Evolutionary conservation across 1,139 yeast genomes (phyloP), one percentile per base, ranked within the genome.

Genomic region (Protomyces inundatus): DNA sequence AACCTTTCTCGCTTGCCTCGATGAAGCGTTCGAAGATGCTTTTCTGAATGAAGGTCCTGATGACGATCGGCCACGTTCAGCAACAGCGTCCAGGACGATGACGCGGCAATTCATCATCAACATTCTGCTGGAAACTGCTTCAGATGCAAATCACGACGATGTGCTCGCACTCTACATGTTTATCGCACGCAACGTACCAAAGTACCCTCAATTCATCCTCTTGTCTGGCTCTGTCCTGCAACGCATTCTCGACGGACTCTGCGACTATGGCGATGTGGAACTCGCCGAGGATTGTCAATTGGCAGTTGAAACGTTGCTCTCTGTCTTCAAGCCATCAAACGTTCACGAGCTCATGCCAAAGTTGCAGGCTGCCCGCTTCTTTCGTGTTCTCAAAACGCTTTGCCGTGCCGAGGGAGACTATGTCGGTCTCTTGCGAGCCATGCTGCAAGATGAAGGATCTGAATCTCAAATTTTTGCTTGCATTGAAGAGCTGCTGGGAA

Each of bases 21-120:
- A 88, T 71, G 95, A 88, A 71, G 88, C 86, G 37, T 86, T 89
- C 72, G 96, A 89, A 71, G 93, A 88, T 70, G 76, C 86, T 0
- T 77, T 80, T 54, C 72, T 89, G 63, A 88, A 89, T 70, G 62
- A 55, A 39, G 65, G 50, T 36, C 62, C 55, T 59, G 75, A 72
- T n/a, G 69, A 69, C n/a, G 71, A 64, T 30, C 67, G 65, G 50
- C 12, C 36, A n/a, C n/a, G 54, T 6, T 42, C 48, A 6, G 34
- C 52, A 30, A 9, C 36, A 16, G n/a, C 72, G 71, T 66, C 76
- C 74, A 2, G 64, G 71, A 33, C 74, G 3, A 74, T 84, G 16
- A 83, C 77, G 62, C 77, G 95, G 23, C 95, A 87, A 72, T 82
- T 83, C 67, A 80, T 87, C n/a, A 75, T 85, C 14, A 88, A 86